Percentiles rank a stretch among this genome's conserved stretches.
Conservation (phyloP, 495 filamentous ascomycete genomes). For the Tuber brumale region DNA sequence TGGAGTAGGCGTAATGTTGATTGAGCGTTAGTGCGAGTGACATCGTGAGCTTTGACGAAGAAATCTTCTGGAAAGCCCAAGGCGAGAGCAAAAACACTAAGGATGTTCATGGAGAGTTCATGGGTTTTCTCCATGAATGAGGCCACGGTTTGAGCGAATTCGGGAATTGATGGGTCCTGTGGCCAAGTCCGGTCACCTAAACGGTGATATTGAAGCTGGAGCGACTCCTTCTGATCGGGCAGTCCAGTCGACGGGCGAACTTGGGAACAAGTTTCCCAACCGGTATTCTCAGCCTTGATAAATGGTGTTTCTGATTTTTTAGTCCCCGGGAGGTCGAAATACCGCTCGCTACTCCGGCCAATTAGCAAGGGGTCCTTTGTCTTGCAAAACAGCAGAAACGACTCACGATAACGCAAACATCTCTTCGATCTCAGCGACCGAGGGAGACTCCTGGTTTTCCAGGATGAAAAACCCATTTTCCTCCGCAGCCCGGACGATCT, state of each 20-base stretch:
- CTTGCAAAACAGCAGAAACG: neutral
- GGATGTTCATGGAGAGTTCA: conserved; percentile 51
- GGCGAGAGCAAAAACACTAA: conserved; percentile 55
- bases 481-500: conserved; percentile 55
- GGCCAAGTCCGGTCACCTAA: conserved; percentile 51
- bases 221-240: conserved; percentile 57
- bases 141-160: conserved; percentile 46
- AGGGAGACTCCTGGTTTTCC: conserved; percentile 52
- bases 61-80: conserved; percentile 54
- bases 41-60: conserved; percentile 53
- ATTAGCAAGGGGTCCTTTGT: neutral
- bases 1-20: conserved; percentile 56
- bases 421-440: conserved; percentile 47
- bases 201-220: conserved; percentile 56
- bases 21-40: conserved; percentile 48
- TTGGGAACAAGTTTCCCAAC: conserved; percentile 61
- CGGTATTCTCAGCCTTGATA: conserved; percentile 50
- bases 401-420: conserved; percentile 50
- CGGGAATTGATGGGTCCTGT: conserved; percentile 47
- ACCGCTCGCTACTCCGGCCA: conserved; percentile 36
- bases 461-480: conserved; percentile 60
- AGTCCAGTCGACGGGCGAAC: conserved; percentile 56
- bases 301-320: conserved; percentile 53
- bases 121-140: conserved; percentile 54
- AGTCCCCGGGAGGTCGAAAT: conserved; percentile 53